phyloP scores from a whole-genome alignment of 1,139 yeast species.

The Debaryomyces robertsiae region DNA sequence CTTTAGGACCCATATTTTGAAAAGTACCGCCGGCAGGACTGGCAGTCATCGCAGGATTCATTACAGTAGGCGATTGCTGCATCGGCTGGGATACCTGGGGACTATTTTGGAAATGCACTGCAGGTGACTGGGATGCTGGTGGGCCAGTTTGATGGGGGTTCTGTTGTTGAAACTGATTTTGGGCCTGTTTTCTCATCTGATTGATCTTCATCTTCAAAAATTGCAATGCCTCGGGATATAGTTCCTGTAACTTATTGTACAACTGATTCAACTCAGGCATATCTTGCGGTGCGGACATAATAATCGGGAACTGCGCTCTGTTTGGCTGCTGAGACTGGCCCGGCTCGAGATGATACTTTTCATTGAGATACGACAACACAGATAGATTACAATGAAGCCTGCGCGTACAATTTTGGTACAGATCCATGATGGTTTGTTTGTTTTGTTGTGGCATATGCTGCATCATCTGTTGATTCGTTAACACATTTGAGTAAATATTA shows the following conservation, averaged over 20 bases:
- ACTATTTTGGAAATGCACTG: constrained; percentile 3
- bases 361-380: constrained; percentile 55
- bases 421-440: constrained; percentile 42
- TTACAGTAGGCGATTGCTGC: constrained; percentile 6
- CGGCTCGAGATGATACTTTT: constrained; percentile 47
- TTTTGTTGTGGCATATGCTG: constrained; percentile 41
- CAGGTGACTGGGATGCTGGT: constrained; percentile 8
- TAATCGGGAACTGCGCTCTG: constrained; percentile 51
- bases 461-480: constrained; percentile 39
- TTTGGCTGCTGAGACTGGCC: constrained; percentile 29
- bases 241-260: constrained; percentile 50
- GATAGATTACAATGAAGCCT: constrained; percentile 57
- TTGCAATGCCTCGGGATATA: constrained; percentile 59
- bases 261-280: constrained; percentile 54
- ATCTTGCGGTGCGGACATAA: constrained; percentile 56
- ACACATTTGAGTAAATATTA: constrained; percentile 36
- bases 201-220: constrained; percentile 49
- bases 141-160: constrained; percentile 14
- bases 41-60: not conserved
- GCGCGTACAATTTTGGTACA: constrained; percentile 53
- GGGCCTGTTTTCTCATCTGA: constrained; percentile 37
- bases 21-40: constrained; percentile 1
- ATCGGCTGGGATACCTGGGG: constrained; percentile 6
- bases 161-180: constrained; percentile 14
- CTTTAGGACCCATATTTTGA: constrained; percentile 5